phyloP scores from a whole-genome alignment of 257 asterid species.

The Gardenia jasminoides region DNA sequence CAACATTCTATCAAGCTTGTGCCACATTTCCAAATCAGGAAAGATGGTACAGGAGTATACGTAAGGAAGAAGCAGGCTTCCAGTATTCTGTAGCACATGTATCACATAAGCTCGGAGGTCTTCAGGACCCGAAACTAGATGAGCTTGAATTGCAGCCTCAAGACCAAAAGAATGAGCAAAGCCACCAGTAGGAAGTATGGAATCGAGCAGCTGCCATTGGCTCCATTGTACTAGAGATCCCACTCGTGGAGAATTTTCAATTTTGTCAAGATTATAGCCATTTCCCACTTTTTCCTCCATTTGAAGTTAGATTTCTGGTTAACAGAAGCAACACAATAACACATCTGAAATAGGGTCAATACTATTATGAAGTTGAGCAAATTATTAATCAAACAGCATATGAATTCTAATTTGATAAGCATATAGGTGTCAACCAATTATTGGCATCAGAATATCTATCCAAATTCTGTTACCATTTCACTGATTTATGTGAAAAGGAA shows the following conservation, averaged over 20 bases:
- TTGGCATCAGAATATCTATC: neutral
- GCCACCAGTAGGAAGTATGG: constrained; percentile 95
- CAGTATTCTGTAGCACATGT: constrained; percentile 73
- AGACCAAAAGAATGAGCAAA: constrained; percentile 96
- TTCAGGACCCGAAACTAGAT: constrained; percentile 48
- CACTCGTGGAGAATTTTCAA: constrained; percentile 17
- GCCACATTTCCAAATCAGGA: constrained; percentile 65
- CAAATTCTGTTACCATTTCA: neutral
- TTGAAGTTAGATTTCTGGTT: neutral
- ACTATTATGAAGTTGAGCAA: neutral
- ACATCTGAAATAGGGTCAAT: neutral
- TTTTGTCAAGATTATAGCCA: constrained; percentile 16
- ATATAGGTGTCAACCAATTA: neutral
- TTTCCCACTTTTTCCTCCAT: constrained; percentile 11
- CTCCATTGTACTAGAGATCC: constrained; percentile 59
- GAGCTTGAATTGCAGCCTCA: constrained; percentile 84
- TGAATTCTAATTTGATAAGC: no score
- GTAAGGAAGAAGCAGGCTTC: constrained; percentile 85
- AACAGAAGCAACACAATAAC: neutral
- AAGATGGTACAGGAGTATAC: constrained; percentile 46
- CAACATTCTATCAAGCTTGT: constrained; percentile 46
- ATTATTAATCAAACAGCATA: neutral
- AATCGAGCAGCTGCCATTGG: constrained; percentile 92
- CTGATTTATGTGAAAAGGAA: neutral
- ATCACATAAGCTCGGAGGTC: constrained; percentile 51